A percentile compares a stretch with the other conserved stretches of the same genome.
Conservation (phyloP, 2,329 filamentous ascomycete species). For the Neodidymelliopsis sp. region DNA sequence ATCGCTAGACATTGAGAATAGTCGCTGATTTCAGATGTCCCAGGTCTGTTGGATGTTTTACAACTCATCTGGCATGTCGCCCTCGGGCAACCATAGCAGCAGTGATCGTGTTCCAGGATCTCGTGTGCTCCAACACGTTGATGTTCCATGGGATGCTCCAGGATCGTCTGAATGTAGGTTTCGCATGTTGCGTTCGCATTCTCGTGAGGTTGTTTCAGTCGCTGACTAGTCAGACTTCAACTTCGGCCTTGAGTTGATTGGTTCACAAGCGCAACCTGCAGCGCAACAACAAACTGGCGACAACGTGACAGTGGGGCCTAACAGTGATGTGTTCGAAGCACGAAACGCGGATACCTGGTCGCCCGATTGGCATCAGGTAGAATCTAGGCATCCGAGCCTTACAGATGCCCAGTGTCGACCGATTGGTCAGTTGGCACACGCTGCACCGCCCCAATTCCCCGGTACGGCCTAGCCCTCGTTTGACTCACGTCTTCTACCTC, state of each 20-base stretch:
- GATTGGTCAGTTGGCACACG: slow-evolving; percentile 15
- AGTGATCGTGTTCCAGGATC: slow-evolving; percentile 33
- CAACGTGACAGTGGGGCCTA: slow-evolving; percentile 23
- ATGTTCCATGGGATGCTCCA: slow-evolving; percentile 36
- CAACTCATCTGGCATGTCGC: slow-evolving; percentile 17
- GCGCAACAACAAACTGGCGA: slow-evolving; percentile 34
- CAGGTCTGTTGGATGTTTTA: slow-evolving; percentile 53
- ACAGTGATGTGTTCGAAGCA: slow-evolving; percentile 36
- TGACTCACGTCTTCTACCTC: slow-evolving; percentile 36
- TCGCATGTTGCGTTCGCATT: slow-evolving; percentile 23
- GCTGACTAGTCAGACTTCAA: slow-evolving; percentile 44
- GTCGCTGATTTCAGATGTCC: slow-evolving; percentile 3
- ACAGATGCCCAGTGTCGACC: slow-evolving; percentile 20
- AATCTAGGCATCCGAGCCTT: slow-evolving; percentile 32
- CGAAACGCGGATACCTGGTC: slow-evolving; percentile 41
- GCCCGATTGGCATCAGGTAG: slow-evolving; percentile 33
- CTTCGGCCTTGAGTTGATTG: slow-evolving; percentile 42
- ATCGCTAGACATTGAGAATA: not conserved
- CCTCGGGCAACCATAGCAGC: slow-evolving; percentile 19
- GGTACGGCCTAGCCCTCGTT: slow-evolving; percentile 31
- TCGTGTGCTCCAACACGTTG: slow-evolving; percentile 38
- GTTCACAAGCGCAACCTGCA: slow-evolving; percentile 33
- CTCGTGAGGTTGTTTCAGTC: slow-evolving; percentile 29
- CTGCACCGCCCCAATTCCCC: slow-evolving; percentile 26
- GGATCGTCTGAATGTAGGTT: slow-evolving; percentile 47